These are phyloP conservation scores for Carallia brachiata DNA, from an alignment of 345 rosid species.

Conservation along the genomic window DNA sequence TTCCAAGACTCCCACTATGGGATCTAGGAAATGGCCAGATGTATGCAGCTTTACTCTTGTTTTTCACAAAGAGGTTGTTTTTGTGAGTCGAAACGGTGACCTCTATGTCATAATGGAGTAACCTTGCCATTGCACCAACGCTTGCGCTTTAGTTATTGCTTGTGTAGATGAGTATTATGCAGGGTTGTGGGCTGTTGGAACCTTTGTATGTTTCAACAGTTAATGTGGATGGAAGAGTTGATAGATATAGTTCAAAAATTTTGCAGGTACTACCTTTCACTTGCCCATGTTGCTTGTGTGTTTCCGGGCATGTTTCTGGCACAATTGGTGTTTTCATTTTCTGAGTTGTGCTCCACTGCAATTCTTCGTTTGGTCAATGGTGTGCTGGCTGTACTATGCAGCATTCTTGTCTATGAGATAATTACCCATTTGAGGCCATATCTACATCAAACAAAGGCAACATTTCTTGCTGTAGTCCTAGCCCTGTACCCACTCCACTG, in stretches of 20 bases:
- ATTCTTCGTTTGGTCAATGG: slow-evolving; percentile 67
- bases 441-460: slow-evolving; percentile 54
- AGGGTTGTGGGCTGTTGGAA: not conserved
- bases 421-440: slow-evolving; percentile 53
- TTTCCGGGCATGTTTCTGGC: slow-evolving; percentile 57
- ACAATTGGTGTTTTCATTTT: slow-evolving; percentile 33
- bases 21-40: too few species aligned
- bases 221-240: slow-evolving; percentile 15
- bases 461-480: slow-evolving; percentile 52
- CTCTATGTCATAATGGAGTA: too few species aligned
- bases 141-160: too few species aligned
- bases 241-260: slow-evolving; percentile 26
- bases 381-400: slow-evolving; percentile 66
- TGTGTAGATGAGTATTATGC: not conserved
- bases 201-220: not conserved
- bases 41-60: too few species aligned
- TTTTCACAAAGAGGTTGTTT: too few species aligned
- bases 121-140: too few species aligned
- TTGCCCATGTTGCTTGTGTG: slow-evolving; percentile 67
- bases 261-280: slow-evolving; percentile 89
- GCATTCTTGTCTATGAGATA: slow-evolving; percentile 68
- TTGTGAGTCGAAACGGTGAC: too few species aligned
- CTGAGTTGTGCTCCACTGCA: slow-evolving; percentile 56
- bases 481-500: slow-evolving; percentile 85
- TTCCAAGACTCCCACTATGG: too few species aligned